These are phyloP conservation scores for Ganoderma sinense DNA, from an alignment of 1,284 basidiomycete species.

Conservation along the genomic window DNA sequence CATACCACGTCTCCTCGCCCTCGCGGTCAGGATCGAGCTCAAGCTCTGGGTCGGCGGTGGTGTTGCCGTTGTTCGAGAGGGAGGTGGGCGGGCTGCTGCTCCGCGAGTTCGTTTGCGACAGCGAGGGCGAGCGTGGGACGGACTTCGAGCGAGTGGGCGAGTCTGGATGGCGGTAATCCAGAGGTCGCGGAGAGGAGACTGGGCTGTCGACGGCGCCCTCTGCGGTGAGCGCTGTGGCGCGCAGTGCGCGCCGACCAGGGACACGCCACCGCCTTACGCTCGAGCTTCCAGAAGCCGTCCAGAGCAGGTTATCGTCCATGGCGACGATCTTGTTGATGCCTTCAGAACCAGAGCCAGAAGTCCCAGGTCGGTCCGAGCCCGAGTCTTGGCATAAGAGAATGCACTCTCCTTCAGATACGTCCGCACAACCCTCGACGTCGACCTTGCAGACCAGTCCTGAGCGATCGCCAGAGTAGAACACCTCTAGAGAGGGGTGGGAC, in stretches of 20 bases:
- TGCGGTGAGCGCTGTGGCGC: constrained; percentile 40
- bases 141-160: constrained; percentile 30
- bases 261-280: constrained; percentile 85
- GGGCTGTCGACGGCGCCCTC: constrained; percentile 40
- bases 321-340: constrained; percentile 89
- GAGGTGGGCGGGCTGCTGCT: constrained; percentile 29
- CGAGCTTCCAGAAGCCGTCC: constrained; percentile 90
- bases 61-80: constrained; percentile 15
- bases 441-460: constrained; percentile 90
- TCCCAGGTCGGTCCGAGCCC: constrained; percentile 25
- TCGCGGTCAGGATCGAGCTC: constrained; percentile 40
- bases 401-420: constrained; percentile 91
- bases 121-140: constrained; percentile 21
- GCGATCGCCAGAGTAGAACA: constrained; percentile 96
- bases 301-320: constrained; percentile 88
- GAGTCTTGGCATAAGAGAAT: constrained; percentile 82
- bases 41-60: constrained; percentile 19
- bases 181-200: constrained; percentile 25
- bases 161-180: constrained; percentile 26
- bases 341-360: constrained; percentile 51
- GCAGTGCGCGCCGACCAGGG: constrained; percentile 52
- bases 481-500: constrained; percentile 86
- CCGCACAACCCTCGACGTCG: constrained; percentile 84
- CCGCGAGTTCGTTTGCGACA: constrained; percentile 16
- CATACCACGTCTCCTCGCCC: constrained; percentile 59